Conservation (phyloP, 2,329 filamentous ascomycete species). For the Ophiostoma fasciatum region DNA sequence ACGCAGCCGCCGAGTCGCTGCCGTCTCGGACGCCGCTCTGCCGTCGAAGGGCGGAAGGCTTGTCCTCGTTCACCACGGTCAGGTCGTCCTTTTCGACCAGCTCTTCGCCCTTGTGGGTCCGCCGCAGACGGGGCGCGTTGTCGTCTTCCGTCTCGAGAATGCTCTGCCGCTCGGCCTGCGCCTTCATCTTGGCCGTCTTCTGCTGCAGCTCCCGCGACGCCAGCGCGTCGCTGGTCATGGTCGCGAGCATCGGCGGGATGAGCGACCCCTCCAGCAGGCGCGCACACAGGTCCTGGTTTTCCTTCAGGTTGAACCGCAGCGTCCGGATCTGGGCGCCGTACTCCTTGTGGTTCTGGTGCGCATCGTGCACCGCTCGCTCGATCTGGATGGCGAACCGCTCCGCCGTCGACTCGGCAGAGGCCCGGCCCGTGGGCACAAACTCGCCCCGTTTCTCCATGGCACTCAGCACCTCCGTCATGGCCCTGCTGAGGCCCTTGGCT, state of each 20-base stretch:
- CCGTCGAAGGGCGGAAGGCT: constrained; percentile 22
- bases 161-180: constrained; percentile 66
- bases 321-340: constrained; percentile 54
- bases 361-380: constrained; percentile 53
- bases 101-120: constrained; percentile 93
- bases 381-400: constrained; percentile 63
- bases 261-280: constrained; percentile 60
- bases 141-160: constrained; percentile 64
- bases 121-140: constrained; percentile 60
- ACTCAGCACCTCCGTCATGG: constrained; percentile 51
- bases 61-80: constrained; percentile 21
- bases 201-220: constrained; percentile 78
- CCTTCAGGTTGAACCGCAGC: constrained; percentile 76
- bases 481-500: constrained; percentile 56
- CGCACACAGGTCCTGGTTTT: constrained; percentile 64
- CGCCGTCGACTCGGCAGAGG: constrained; percentile 48
- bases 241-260: constrained; percentile 61
- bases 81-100: constrained; percentile 62
- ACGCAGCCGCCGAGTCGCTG: constrained; percentile 1
- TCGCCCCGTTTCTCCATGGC: constrained; percentile 50
- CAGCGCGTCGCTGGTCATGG: constrained; percentile 82
- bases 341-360: constrained; percentile 35
- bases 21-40: constrained; percentile 20
- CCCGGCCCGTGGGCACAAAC: constrained; percentile 47
- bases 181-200: constrained; percentile 62